Conservation (phyloP, 768 basidiomycete species). For the Leucocoprinus birnbaumii region DNA sequence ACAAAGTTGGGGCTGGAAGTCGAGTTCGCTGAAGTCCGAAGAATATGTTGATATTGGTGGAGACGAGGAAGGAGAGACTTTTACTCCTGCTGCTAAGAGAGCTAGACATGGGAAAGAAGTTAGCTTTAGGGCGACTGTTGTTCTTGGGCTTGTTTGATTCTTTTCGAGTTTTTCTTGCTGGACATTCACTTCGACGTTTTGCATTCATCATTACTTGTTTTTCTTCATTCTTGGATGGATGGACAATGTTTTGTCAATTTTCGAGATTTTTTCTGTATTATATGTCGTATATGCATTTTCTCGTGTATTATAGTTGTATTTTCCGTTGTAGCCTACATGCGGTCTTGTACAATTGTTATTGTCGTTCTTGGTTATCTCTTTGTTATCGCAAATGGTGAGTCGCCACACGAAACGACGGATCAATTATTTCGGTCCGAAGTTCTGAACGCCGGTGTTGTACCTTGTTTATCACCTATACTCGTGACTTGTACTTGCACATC, state of each 20-base stretch:
- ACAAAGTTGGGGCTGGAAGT: conserved; percentile 96
- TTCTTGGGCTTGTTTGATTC: conserved; percentile 67
- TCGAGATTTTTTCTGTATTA: neutral
- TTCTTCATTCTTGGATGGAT: neutral
- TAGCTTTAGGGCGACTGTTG: conserved; percentile 77
- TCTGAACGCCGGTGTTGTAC: conserved; percentile 5
- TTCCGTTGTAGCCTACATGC: neutral
- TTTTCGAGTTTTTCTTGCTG: neutral
- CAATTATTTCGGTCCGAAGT: neutral
- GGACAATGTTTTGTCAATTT: no score
- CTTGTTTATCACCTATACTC: conserved; percentile 1
- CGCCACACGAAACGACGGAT: neutral
- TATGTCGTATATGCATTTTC: neutral
- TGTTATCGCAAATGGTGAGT: neutral
- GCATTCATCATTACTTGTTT: neutral
- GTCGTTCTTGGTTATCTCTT: neutral
- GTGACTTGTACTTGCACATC: neutral
- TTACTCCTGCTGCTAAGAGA: conserved; percentile 17
- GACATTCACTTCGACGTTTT: neutral
- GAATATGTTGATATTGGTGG: conserved; percentile 44
- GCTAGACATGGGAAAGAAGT: conserved; percentile 37
- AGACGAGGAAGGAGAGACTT: conserved; percentile 22
- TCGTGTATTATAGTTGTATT: neutral
- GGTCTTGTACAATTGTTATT: neutral
- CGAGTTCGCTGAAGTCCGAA: conserved; percentile 46